phyloP scores from a whole-genome alignment of 2,329 filamentous ascomycete genomes.

The Fonsecaea pedrosoi region DNA sequence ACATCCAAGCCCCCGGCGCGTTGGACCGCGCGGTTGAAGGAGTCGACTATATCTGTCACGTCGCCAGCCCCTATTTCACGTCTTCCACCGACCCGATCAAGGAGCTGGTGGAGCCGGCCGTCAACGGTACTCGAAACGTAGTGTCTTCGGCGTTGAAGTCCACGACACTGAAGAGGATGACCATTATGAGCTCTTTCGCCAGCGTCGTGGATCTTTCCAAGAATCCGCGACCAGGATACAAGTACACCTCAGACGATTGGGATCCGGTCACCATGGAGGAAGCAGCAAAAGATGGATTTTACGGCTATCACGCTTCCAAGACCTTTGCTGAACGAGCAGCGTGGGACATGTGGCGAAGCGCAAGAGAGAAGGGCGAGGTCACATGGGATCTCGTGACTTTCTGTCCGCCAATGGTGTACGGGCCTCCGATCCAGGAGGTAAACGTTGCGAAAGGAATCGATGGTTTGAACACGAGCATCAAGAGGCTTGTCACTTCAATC shows the following conservation, averaged over 20 bases:
- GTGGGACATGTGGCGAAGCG: conserved; percentile 39
- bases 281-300: conserved; percentile 43
- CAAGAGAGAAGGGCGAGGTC: conserved; percentile 35
- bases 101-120: conserved; percentile 42
- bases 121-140: conserved; percentile 39
- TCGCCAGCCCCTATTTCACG: conserved; percentile 39
- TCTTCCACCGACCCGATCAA: conserved; percentile 40
- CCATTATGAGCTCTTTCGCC: conserved; percentile 60
- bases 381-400: conserved; percentile 43
- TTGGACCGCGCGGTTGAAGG: conserved; percentile 27
- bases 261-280: conserved; percentile 55
- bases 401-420: conserved; percentile 57
- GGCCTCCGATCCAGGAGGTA: conserved; percentile 46
- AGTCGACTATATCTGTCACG: conserved; percentile 32
- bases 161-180: conserved; percentile 47
- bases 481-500: conserved; percentile 11
- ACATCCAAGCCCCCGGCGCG: conserved; percentile 32
- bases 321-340: conserved; percentile 41
- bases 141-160: conserved; percentile 36
- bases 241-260: conserved; percentile 59
- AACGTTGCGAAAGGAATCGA: conserved; percentile 21
- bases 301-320: conserved; percentile 39
- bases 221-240: conserved; percentile 48
- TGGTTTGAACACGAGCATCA: conserved; percentile 25
- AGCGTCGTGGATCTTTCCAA: conserved; percentile 52